Evolutionary conservation across 106 monocot genomes (phyloP).

Genomic region (Platanthera zijinensis): DNA sequence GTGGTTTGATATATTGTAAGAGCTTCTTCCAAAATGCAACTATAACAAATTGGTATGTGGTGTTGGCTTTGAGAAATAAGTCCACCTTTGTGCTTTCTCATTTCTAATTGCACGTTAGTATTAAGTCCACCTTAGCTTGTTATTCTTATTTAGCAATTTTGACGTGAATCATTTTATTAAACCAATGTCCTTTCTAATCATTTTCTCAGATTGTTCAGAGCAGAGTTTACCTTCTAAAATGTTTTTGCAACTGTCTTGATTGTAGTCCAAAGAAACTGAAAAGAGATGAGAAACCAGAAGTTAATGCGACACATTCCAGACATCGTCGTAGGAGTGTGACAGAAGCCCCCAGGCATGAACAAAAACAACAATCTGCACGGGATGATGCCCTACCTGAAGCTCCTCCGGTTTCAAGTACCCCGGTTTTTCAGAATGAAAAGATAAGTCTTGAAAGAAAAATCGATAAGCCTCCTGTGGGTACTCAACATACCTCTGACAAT

Average conservation of each 20-base stretch:
- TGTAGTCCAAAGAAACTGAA: constrained; percentile 35
- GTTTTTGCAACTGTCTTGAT: neutral
- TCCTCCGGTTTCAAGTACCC: constrained; percentile 12
- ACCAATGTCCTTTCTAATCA: neutral
- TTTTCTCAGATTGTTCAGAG: constrained; percentile 2
- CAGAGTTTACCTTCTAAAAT: neutral
- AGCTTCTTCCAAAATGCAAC: no score
- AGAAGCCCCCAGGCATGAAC: constrained; percentile 19
- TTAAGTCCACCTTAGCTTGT: no score
- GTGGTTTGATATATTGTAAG: no score
- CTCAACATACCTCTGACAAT: constrained; percentile 28
- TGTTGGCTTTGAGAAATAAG: no score
- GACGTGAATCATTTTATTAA: no score
- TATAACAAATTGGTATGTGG: no score
- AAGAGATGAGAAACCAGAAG: constrained; percentile 35
- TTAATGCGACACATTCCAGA: constrained; percentile 19
- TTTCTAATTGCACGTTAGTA: no score
- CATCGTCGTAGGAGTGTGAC: constrained; percentile 13
- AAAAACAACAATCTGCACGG: constrained; percentile 22
- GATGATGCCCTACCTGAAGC: constrained; percentile 27
- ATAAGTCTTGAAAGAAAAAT: constrained; percentile 13
- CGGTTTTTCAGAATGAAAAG: constrained; percentile 11
- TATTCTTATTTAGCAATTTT: no score
- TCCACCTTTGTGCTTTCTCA: no score
- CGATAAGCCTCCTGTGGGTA: constrained; percentile 19